phyloP scores from a whole-genome alignment of 2,329 filamentous ascomycete species.

The Rasamsonia emersonii region DNA sequence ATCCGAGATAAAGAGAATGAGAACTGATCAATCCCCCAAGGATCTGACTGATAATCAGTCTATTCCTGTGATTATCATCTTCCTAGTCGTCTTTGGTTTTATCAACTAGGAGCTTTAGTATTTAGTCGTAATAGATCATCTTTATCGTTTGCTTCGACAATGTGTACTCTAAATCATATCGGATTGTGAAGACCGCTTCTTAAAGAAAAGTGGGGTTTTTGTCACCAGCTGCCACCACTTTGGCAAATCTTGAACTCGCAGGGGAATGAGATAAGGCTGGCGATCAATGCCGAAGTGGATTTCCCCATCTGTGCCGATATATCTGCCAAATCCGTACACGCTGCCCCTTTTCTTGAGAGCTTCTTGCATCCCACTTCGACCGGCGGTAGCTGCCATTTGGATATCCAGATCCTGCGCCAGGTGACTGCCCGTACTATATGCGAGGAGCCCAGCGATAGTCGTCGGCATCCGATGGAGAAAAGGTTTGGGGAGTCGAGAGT shows the following conservation, averaged over 20 bases:
- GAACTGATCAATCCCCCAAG: too few relatives aligned
- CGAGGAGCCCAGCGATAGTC: constrained; percentile 40
- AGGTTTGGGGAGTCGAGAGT: constrained; percentile 30
- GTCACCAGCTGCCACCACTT: neutral
- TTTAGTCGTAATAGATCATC: too few relatives aligned
- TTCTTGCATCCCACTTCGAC: neutral
- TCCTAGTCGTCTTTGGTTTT: too few relatives aligned
- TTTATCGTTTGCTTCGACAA: too few relatives aligned
- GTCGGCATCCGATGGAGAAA: constrained; percentile 47
- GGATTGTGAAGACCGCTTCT: neutral
- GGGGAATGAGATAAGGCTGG: constrained; percentile 31
- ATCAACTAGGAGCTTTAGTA: too few relatives aligned
- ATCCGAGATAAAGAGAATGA: too few relatives aligned
- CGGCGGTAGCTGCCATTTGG: constrained; percentile 2
- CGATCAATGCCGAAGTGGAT: constrained; percentile 46
- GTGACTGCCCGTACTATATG: constrained; percentile 41
- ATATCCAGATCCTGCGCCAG: constrained; percentile 29
- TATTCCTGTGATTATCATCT: too few relatives aligned
- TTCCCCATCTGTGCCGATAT: constrained; percentile 39
- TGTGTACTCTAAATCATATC: too few relatives aligned
- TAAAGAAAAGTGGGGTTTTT: neutral
- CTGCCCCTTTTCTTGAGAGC: constrained; percentile 1
- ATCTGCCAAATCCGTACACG: constrained; percentile 44
- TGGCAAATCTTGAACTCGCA: neutral
- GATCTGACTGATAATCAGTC: too few relatives aligned